Conservation (phyloP, 345 rosid genomes). For the Anacardium occidentale region DNA sequence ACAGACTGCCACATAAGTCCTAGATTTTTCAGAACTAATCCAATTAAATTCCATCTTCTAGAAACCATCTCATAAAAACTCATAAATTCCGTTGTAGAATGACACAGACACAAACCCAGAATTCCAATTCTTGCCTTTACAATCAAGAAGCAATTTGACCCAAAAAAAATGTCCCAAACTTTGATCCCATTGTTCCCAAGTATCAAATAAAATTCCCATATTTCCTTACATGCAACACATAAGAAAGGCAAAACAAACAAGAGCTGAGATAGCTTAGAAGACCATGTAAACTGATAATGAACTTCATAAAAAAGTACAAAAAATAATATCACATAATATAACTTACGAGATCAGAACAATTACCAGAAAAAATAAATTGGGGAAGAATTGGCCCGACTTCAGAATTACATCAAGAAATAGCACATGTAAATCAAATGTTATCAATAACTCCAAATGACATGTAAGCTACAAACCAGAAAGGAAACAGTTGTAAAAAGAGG, state of each 20-base stretch:
- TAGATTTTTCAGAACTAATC: neutral
- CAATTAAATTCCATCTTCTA: neutral
- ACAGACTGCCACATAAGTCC: neutral
- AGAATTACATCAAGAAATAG: neutral
- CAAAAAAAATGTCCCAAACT: neutral
- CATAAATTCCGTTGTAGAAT: neutral
- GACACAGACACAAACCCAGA: neutral
- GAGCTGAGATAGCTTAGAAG: neutral
- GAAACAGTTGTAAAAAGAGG: neutral
- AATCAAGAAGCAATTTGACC: neutral
- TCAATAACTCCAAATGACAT: too few species aligned
- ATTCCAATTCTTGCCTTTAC: neutral
- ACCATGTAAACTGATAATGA: neutral
- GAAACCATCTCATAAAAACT: neutral
- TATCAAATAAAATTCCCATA: neutral
- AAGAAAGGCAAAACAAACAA: neutral
- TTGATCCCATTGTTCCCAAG: neutral
- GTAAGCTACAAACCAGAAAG: too few species aligned
- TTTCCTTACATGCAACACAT: neutral
- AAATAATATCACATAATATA: neutral
- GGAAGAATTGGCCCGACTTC: slow-evolving; percentile 8
- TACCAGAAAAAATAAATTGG: slow-evolving; percentile 17
- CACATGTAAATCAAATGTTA: too few species aligned
- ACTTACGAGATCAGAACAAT: neutral
- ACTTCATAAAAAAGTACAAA: neutral